Evolutionary conservation across 495 filamentous ascomycete species (phyloP).

Genomic region (Tricharina praecox): DNA sequence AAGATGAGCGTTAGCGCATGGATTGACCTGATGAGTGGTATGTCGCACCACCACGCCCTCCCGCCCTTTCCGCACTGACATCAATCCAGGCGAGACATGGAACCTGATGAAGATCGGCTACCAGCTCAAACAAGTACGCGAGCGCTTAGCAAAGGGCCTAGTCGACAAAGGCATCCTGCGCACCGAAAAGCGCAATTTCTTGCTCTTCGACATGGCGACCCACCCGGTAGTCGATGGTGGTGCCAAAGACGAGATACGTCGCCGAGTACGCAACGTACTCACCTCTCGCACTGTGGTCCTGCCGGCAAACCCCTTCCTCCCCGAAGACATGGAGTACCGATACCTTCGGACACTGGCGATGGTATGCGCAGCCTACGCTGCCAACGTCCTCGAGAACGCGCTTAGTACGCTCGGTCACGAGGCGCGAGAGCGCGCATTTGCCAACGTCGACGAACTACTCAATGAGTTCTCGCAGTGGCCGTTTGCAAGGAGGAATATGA

Average conservation of each 20-base stretch:
- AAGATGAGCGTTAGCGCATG: conserved; percentile 98
- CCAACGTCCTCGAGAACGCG: conserved; percentile 97
- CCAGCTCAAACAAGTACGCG: conserved; percentile 96
- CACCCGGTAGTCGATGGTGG: conserved; percentile 95
- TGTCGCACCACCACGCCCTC: conserved; percentile 20
- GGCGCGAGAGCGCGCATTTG: conserved; percentile 79
- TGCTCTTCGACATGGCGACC: conserved; percentile 98
- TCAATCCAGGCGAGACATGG: conserved; percentile 77
- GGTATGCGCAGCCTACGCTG: conserved; percentile 96
- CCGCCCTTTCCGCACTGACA: conserved; percentile 7
- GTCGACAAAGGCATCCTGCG: conserved; percentile 97
- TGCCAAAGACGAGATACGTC: conserved; percentile 91
- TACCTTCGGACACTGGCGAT: conserved; percentile 82
- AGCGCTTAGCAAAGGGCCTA: conserved; percentile 91
- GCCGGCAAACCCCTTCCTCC: conserved; percentile 64
- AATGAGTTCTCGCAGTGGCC: conserved; percentile 95
- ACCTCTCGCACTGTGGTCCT: conserved; percentile 89
- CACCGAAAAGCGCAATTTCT: conserved; percentile 97
- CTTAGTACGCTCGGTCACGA: conserved; percentile 84
- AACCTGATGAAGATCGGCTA: conserved; percentile 99
- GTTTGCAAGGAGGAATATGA: conserved; percentile 62
- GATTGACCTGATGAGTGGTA: conserved; percentile 98
- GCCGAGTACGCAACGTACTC: conserved; percentile 78
- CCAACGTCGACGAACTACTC: conserved; percentile 88
- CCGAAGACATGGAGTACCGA: conserved; percentile 83